Evolutionary conservation across 78 protist species (phyloP).

Genomic region (Acrasis kona): DNA sequence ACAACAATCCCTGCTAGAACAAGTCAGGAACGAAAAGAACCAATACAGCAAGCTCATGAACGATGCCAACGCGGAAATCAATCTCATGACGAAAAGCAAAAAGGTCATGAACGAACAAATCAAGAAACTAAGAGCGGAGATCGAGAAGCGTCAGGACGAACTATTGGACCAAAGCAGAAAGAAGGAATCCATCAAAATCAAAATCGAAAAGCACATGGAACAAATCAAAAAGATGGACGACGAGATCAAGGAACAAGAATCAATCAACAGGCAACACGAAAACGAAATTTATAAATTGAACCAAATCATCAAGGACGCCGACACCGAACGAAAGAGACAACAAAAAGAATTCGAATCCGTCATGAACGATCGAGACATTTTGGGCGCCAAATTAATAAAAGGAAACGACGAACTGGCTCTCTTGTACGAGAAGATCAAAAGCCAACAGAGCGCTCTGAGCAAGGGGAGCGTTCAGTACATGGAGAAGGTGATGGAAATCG

Average conservation of each 20-base stretch:
- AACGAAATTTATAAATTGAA: slow-evolving; percentile 46
- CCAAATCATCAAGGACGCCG: slow-evolving; percentile 60
- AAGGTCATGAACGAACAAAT: slow-evolving; percentile 62
- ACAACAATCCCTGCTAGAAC: slow-evolving; percentile 70
- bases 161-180: slow-evolving; percentile 29
- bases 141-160: slow-evolving; percentile 24
- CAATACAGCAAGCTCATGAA: slow-evolving; percentile 66
- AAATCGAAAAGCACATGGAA: slow-evolving; percentile 20
- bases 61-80: slow-evolving; percentile 63
- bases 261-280: too few species aligned
- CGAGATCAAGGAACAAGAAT: slow-evolving; percentile 1
- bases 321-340: slow-evolving; percentile 42
- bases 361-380: slow-evolving; percentile 70
- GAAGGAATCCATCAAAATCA: too few species aligned
- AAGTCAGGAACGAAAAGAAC: slow-evolving; percentile 72
- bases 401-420: slow-evolving; percentile 80
- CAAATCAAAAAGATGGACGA: not conserved
- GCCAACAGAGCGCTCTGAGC: slow-evolving; percentile 64
- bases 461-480: slow-evolving; percentile 69
- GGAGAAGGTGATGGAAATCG: slow-evolving; percentile 45
- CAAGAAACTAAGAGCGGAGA: slow-evolving; percentile 72
- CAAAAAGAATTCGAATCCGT: slow-evolving; percentile 54
- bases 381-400: slow-evolving; percentile 77
- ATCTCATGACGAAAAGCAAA: slow-evolving; percentile 71
- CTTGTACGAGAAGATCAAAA: slow-evolving; percentile 75